Conservation (phyloP, 495 filamentous ascomycete genomes). For the Venustampulla echinocandica region DNA sequence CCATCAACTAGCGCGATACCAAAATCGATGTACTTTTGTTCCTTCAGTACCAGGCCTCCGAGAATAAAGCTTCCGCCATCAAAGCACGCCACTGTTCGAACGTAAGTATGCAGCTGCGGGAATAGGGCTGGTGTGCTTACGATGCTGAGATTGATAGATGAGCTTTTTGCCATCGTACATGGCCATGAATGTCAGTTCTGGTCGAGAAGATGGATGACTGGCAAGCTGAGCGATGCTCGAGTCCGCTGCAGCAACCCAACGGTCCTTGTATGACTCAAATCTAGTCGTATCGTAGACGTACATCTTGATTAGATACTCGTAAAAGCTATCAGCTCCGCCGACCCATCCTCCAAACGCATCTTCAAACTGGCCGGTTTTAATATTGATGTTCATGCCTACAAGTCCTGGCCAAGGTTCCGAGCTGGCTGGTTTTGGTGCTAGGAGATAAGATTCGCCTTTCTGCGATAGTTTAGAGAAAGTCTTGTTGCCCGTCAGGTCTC, state of each 20-base stretch:
- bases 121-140: conserved; percentile 19
- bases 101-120: background rate
- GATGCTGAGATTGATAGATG: conserved; percentile 49
- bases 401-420: conserved; percentile 72
- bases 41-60: conserved; percentile 61
- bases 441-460: conserved; percentile 61
- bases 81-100: conserved; percentile 58
- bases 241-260: conserved; percentile 72
- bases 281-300: conserved; percentile 67
- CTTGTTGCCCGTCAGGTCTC: conserved; percentile 61
- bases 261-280: conserved; percentile 55
- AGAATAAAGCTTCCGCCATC: conserved; percentile 81
- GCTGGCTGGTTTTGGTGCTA: conserved; percentile 52
- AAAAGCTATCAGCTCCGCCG: conserved; percentile 74
- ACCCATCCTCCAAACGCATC: conserved; percentile 69
- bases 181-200: conserved; percentile 69
- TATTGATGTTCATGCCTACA: conserved; percentile 58
- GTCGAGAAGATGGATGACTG: conserved; percentile 59
- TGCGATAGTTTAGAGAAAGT: conserved; percentile 60
- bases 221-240: conserved; percentile 64
- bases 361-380: conserved; percentile 55
- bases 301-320: conserved; percentile 95
- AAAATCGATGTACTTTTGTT: conserved; percentile 59
- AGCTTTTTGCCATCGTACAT: conserved; percentile 46
- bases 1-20: conserved; percentile 65